These are phyloP conservation scores for Cyphellophora europaea DNA, from an alignment of 2,329 filamentous ascomycete species.

Conservation along the genomic window DNA sequence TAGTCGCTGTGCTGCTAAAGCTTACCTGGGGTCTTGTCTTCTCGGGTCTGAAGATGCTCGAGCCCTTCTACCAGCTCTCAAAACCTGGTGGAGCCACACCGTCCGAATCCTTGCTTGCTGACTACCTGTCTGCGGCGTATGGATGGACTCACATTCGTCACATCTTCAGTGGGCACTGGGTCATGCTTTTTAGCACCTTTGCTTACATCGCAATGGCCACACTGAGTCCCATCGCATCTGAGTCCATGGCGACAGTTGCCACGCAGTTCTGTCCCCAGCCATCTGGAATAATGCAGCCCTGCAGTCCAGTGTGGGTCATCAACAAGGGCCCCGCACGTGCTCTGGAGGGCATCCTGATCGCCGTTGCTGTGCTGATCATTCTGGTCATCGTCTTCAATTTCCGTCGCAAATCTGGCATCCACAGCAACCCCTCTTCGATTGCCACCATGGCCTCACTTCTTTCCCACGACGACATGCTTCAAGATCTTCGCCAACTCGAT, in stretches of 20 bases:
- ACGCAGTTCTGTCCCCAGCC: constrained; percentile 3
- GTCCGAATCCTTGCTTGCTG: constrained; percentile 6
- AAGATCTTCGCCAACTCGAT: constrained; percentile 3
- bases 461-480: constrained; percentile 3
- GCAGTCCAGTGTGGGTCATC: constrained; percentile 10
- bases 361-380: constrained; percentile 6
- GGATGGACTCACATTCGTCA: neutral
- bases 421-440: constrained; percentile 9
- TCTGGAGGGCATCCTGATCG: constrained; percentile 5
- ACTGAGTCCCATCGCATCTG: constrained; percentile 5
- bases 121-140: constrained; percentile 8
- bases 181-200: constrained; percentile 5
- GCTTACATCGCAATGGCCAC: constrained; percentile 4
- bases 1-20: constrained; percentile 7
- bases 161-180: constrained; percentile 6
- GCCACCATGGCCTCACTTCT: constrained; percentile 11
- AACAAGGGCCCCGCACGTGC: constrained; percentile 4
- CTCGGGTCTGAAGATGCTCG: constrained; percentile 10
- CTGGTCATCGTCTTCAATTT: constrained; percentile 5
- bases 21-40: constrained; percentile 9
- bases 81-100: constrained; percentile 7
- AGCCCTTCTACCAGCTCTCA: constrained; percentile 12
- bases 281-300: constrained; percentile 1
- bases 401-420: constrained; percentile 7
- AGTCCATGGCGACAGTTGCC: constrained; percentile 8